Base-by-base conservation (phyloP, 1,284 basidiomycete genomes). In the Microbotryomycetes sp. region DNA sequence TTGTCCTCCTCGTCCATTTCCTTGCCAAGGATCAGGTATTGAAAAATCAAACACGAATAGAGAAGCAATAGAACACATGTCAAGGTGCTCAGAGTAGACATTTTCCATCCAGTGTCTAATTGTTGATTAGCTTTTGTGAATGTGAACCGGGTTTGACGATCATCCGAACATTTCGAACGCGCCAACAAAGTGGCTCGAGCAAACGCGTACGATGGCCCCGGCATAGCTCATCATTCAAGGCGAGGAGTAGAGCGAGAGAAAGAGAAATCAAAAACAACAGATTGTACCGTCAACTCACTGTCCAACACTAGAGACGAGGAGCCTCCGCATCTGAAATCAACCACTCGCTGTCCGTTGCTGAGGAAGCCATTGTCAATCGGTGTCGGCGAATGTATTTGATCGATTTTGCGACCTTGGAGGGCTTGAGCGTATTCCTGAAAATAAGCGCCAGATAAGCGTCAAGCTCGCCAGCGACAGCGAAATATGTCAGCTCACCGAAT, bases 381-480 rank as follows among this genome's bases (percentile, higher is more conserved):
- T 16, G 87, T 88, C 3, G 88, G 89, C 29, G 86, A 86, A 73
- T 88, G 86, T 1, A 85, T 85, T 25, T 88, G 88, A 75, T 91
- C 88, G 70, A 72, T 64, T 49, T 65, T 68, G 45, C 52, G 59
- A 4, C 61, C 64, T 48, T 72, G 71, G 3, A 68, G 56, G 3
- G 60, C 68, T 59, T 72, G 71, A 16, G 48, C 64, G 32, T 72
- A 72, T 42, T 72, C 71, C 69, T 72, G 56, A 1, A 14, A 23
- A 3, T 16, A 5, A 0, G 4, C 12, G 31, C 5, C 3, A n/a
- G 3, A 28, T 14, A n/a, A n/a, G 19, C 9, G 47, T 28, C 1
- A 16, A 31, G 36, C 29, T 23, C 19, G 19, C 4, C 19, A 46
- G 12, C 6, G 25, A 12, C 22, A 12, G n/a, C n/a, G n/a, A n/a